Evolutionary conservation across 192 early-diverging fungal species (phyloP), one percentile per base, ranked within the genome.

Genomic region (Entomortierella parvispora): DNA sequence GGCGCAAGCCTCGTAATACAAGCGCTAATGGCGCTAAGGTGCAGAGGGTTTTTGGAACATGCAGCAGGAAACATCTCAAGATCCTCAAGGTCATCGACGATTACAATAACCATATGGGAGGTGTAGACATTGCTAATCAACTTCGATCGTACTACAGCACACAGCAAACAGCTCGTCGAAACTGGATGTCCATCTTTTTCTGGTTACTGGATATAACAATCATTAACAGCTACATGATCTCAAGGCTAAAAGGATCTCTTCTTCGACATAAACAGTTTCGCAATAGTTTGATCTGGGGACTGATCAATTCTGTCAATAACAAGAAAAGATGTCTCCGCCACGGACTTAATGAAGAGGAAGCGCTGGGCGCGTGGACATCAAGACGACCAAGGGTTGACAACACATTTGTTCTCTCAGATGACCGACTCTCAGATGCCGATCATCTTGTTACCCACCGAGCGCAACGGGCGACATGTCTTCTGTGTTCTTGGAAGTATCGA

Each of bases 41-140:
- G 20, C 53, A 31, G 15, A 29, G 40, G 12, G 46, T 68, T 47
- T 80, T 69, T 53, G 32, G 50, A 12, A 57, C n/a, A 2, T 18
- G 37, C 11, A 43, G 14, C 14, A 54, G n/a, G 14, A 47, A 47
- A 28, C 11, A 33, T 10, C 20, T 65, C 25, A 5, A 29, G 2
- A 69, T 78, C 57, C 59, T 53, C 3, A 68, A 49, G 40, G 43
- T 78, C 22, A 63, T 68, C 22, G 34, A 68, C 37, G 54, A 78
- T 32, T 78, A 78, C 54, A 78, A 77, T 33, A 20, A 58, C 58
- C 58, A 55, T 29, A 77, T 77, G 74, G 48, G 56, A 33, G 59
- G 65, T 1, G 74, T 68, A 1, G 66, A 69, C 31, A 58, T 78
- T 18, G 51, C 40, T 23, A 58, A 78, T 44, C 66, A 78, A 42